A percentile compares a stretch with the other conserved stretches of the same genome.
Evolutionary conservation across 164 flowering plant species (phyloP).

Genomic region (Sedum album): DNA sequence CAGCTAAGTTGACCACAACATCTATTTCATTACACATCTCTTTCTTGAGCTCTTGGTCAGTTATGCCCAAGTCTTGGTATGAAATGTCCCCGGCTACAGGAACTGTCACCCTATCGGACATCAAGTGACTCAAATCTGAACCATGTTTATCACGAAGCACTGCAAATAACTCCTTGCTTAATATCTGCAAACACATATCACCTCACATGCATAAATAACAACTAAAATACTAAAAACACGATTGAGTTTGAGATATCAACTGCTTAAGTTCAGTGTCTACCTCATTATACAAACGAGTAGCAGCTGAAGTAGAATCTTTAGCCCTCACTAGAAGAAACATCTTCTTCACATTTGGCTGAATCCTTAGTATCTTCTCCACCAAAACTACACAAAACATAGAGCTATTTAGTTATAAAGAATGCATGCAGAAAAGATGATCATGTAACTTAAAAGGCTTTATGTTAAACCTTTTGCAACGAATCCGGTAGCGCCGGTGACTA

Average conservation of each 20-base stretch:
- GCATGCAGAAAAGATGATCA: too few species aligned
- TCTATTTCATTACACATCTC: conserved; percentile 36
- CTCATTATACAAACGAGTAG: conserved; percentile 11
- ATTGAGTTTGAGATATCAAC: too few species aligned
- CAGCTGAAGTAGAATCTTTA: conserved; percentile 9
- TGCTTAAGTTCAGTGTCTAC: too few species aligned
- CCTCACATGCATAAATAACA: background rate
- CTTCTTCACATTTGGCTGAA: conserved; percentile 25
- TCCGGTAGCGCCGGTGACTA: conserved; percentile 70
- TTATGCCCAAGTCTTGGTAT: conserved; percentile 29
- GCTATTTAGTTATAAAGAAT: too few species aligned
- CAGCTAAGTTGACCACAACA: conserved; percentile 39
- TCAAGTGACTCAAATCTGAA: conserved; percentile 17
- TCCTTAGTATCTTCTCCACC: conserved; percentile 25
- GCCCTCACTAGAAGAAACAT: conserved; percentile 25
- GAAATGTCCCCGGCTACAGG: conserved; percentile 45
- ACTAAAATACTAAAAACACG: background rate
- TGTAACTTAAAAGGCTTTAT: background rate
- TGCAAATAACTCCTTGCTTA: conserved; percentile 30
- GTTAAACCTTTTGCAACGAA: conserved; percentile 60
- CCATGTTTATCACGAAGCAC: conserved; percentile 37
- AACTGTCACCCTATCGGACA: conserved; percentile 28
- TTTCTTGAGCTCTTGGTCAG: conserved; percentile 22
- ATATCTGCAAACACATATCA: conserved; percentile 16
- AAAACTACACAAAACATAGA: conserved; percentile 15